Evolutionary conservation across 768 basidiomycete species (phyloP).

Genomic region (Fistulinella prunicolor): DNA sequence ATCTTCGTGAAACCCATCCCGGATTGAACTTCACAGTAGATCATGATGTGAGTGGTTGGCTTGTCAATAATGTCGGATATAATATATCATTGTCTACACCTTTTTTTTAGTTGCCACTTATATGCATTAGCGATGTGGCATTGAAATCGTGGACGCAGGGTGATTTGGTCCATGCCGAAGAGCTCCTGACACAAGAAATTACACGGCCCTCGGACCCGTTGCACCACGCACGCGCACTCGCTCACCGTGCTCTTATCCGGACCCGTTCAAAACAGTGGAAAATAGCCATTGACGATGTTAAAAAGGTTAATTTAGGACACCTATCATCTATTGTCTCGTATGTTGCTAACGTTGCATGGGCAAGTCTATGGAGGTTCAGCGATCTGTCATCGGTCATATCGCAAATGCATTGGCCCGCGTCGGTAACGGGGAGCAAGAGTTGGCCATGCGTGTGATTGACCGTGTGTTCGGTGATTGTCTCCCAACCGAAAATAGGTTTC

Average conservation of each 20-base stretch:
- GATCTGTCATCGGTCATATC: background rate
- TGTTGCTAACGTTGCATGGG: no score
- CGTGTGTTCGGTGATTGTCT: background rate
- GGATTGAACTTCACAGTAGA: background rate
- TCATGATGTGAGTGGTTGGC: no score
- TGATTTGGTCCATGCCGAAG: background rate
- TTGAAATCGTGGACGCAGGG: constrained; percentile 1
- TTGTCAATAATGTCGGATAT: no score
- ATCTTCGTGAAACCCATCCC: background rate
- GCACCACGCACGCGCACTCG: background rate
- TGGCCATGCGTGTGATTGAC: constrained; percentile 1
- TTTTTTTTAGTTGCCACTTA: background rate
- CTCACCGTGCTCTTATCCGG: constrained; percentile 3
- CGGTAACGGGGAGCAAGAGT: background rate
- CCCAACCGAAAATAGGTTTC: background rate
- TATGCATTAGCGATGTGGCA: background rate
- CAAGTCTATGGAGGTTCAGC: constrained; percentile 1
- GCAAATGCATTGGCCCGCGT: background rate
- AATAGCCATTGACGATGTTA: constrained; percentile 3
- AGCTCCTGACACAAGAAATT: constrained; percentile 4
- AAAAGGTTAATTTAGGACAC: constrained; percentile 4
- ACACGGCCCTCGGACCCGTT: background rate
- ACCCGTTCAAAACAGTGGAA: background rate
- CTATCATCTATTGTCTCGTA: no score
- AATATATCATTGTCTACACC: background rate